A percentile compares a stretch with the other conserved stretches of the same genome.
These are phyloP conservation scores for Torulaspora pretoriensis DNA, from an alignment of 1,139 yeast genomes.

Conservation along the genomic window DNA sequence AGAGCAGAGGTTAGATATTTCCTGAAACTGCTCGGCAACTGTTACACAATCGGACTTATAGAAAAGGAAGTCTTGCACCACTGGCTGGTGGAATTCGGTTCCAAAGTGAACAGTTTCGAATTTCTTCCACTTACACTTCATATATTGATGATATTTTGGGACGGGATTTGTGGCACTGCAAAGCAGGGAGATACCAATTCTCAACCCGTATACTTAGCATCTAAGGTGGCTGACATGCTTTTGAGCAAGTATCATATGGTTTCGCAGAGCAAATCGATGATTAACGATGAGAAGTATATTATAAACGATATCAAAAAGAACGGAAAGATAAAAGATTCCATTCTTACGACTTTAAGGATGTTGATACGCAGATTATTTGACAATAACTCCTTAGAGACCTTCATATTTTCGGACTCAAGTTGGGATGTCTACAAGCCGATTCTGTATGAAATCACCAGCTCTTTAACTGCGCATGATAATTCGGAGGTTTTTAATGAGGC, in stretches of 20 bases:
- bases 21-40: slow-evolving; percentile 53
- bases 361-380: slow-evolving; percentile 50
- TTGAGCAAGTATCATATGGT: slow-evolving; percentile 40
- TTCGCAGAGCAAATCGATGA: slow-evolving; percentile 34
- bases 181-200: slow-evolving; percentile 3
- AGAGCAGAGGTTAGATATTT: slow-evolving; percentile 54
- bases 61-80: slow-evolving; percentile 59
- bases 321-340: slow-evolving; percentile 31
- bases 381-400: slow-evolving; percentile 55
- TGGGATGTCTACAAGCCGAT: slow-evolving; percentile 64
- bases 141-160: slow-evolving; percentile 68
- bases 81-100: slow-evolving; percentile 57
- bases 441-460: slow-evolving; percentile 42
- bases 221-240: slow-evolving; percentile 56
- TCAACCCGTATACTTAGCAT: slow-evolving; percentile 43
- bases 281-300: slow-evolving; percentile 37
- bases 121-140: slow-evolving; percentile 53
- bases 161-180: slow-evolving; percentile 41
- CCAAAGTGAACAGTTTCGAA: slow-evolving; percentile 43
- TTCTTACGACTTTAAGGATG: slow-evolving; percentile 33
- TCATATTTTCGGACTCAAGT: slow-evolving; percentile 60
- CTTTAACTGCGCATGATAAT: slow-evolving; percentile 35
- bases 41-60: slow-evolving; percentile 64
- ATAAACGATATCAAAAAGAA: slow-evolving; percentile 40
- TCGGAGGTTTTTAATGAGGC: slow-evolving; percentile 33